Conservation (phyloP, 2,329 filamentous ascomycete genomes). For the Phialocephala subalpina region DNA sequence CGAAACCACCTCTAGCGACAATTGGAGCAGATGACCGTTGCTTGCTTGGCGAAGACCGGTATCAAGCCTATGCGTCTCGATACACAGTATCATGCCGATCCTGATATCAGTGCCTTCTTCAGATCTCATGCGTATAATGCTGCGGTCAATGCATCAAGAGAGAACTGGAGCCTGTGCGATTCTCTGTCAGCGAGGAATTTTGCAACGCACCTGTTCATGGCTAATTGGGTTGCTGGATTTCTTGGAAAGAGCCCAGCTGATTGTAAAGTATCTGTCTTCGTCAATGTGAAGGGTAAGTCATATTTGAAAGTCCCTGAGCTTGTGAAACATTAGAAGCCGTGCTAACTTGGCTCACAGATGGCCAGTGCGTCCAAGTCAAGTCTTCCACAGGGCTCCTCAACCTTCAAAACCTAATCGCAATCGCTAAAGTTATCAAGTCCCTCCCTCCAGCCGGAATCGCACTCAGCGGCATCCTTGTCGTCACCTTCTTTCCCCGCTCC, state of each 20-base stretch:
- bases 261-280: background rate
- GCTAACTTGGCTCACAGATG: background rate
- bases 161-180: background rate
- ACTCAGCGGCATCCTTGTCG: background rate
- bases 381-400: background rate
- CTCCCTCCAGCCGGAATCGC: background rate
- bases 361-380: background rate
- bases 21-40: slow-evolving; percentile 6
- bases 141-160: background rate
- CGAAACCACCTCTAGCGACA: slow-evolving; percentile 3
- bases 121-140: background rate
- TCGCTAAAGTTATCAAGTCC: background rate
- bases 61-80: slow-evolving; percentile 1
- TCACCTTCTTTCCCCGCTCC: background rate
- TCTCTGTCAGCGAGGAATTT: background rate
- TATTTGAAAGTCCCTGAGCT: too few species aligned
- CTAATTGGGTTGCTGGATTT: background rate
- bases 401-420: background rate
- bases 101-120: background rate
- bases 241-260: background rate
- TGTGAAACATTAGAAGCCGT: too few species aligned
- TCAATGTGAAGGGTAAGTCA: background rate
- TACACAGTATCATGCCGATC: slow-evolving; percentile 1
- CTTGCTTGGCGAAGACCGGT: background rate
- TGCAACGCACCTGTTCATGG: background rate